Evolutionary conservation across 2,329 filamentous ascomycete species (phyloP), one percentile per base, ranked within the genome.

Genomic region (Epichloe coenophiala): DNA sequence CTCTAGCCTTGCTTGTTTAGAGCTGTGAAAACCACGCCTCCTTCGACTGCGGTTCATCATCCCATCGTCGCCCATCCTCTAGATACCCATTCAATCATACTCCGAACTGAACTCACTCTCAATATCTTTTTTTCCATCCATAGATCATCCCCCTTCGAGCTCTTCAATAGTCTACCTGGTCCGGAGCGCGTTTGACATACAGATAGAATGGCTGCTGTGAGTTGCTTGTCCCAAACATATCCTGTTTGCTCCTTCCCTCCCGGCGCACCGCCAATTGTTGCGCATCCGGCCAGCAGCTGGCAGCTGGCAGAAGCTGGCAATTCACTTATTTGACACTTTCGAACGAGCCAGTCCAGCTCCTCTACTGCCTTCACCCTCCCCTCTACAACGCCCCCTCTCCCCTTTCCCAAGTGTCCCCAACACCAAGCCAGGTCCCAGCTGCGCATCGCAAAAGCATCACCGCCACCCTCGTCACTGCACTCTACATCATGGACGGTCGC

Each of bases 161-260:
- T 37, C 50, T 52, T n/a, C 50, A 48, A 45, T 48, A 15, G 48
- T 51, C 44, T 43, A 38, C 12, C 48, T 45, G 38, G 46, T 46
- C 48, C 48, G 46, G 53, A 55, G 53, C 56, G 52, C 55, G 53
- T 54, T 52, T 54, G 59, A 59, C 61, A 61, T 57, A 58, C 57
- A 58, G 60, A 63, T 64, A 69, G 66, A 65, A 69, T 69, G 67
- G 67, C 67, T 66, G 64, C 67, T 65, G 67, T 69, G 64, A 67
- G 67, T 69, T 52, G 51, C 54, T 50, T 44, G 49, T 45, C 50
- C 45, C 47, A 41, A 53, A 48, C 23, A 12, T n/a, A 12, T 33
- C 35, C 19, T 36, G 27, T 51, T 49, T 37, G 43, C 49, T 49
- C 52, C 39, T 51, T 49, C 52, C 52, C 52, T 47, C 15, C 42